Base-by-base conservation (phyloP, 73 alveolate species). In the Paramecium bursaria region DNA sequence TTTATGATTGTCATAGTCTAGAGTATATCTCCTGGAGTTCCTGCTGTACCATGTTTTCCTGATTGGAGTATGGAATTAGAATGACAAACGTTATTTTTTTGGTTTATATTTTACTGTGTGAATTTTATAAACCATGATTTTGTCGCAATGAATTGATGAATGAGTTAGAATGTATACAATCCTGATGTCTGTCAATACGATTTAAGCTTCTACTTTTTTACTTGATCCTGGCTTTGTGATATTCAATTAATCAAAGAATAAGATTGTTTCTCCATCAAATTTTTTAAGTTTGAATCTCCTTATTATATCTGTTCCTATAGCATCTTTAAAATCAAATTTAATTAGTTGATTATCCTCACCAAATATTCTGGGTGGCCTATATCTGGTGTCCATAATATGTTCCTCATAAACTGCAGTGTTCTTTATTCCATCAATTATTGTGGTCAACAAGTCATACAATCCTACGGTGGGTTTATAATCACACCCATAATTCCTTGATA, bases 361-460 rank as follows among this genome's bases (percentile, higher is more conserved):
- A 79, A 79, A 79, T 1, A 53, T 30, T 53, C 89, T 79, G 3
- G 76, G 75, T 54, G 89, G 89, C 21, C 89, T 79, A 44, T 73
- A 53, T 79, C 89, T 21, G 23, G 89, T 79, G 25, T 79, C 89
- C 89, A 79, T 79, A 39, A 79, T 79, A 42, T 79, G 89, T 53
- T 79, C 89, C 46, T 79, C 89, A 35, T 79, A 79, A 33, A 53
- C 35, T 11, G 89, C 89, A 1, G 89, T 79, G 17, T 79, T 79
- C 29, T 79, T 42, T 3, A 79, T 42, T 14, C 89, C 89, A 44
- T 79, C 50, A 44, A 79, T 79, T 4, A 79, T 53, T 9, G 89
- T 79, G n/a, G 73, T 79, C 15, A 79, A 42, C 4, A 79, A 46
- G 42, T 79, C 89, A 39, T 79, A 79, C 21, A 79, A 53, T 14